A percentile compares a stretch with the other conserved stretches of the same genome.
Evolutionary conservation across 495 filamentous ascomycete species (phyloP).

Genomic region (Penicillium alfredii): DNA sequence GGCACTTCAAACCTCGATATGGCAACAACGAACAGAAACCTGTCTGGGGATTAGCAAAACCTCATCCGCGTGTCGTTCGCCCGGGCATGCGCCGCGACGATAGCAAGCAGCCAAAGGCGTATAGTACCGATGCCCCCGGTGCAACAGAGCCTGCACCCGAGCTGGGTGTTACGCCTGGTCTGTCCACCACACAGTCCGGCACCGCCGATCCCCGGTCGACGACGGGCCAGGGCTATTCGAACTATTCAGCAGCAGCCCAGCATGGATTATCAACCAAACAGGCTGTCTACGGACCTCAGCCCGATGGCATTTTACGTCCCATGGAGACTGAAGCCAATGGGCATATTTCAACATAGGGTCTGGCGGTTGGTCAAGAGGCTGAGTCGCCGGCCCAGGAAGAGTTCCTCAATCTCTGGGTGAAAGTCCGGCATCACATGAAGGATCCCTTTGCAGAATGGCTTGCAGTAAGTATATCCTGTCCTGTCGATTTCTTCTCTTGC

Average conservation of each 20-base stretch:
- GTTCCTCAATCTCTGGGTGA: slow-evolving; percentile 21
- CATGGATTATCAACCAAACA: slow-evolving; percentile 2
- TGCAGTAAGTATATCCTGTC: slow-evolving; percentile 12
- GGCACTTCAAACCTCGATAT: slow-evolving; percentile 18
- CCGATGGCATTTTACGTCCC: slow-evolving; percentile 10
- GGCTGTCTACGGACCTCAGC: slow-evolving; percentile 10
- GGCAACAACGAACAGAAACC: slow-evolving; percentile 13
- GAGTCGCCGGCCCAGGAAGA: slow-evolving; percentile 3
- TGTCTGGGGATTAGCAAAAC: slow-evolving; percentile 27
- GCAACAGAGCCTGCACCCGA: slow-evolving; percentile 7
- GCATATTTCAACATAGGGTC: slow-evolving; percentile 1
- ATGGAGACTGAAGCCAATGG: slow-evolving; percentile 7
- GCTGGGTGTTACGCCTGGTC: slow-evolving; percentile 4
- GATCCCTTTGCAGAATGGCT: slow-evolving; percentile 25
- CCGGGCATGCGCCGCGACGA: slow-evolving; percentile 18
- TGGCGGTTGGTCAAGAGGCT: not conserved
- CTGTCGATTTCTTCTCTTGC: not conserved
- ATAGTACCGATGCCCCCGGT: slow-evolving; percentile 2
- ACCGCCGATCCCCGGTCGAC: not conserved
- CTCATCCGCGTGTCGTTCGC: slow-evolving; percentile 27
- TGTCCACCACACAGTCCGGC: slow-evolving; percentile 1
- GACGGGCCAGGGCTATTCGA: slow-evolving; percentile 2
- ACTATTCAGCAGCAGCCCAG: slow-evolving; percentile 10
- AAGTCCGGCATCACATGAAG: slow-evolving; percentile 11
- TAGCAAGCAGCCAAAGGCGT: slow-evolving; percentile 4